Percentiles rank a stretch among this genome's conserved stretches.
phyloP scores from a whole-genome alignment of 176 grass and related monocot species.

The Aegilops sharonensis region DNA sequence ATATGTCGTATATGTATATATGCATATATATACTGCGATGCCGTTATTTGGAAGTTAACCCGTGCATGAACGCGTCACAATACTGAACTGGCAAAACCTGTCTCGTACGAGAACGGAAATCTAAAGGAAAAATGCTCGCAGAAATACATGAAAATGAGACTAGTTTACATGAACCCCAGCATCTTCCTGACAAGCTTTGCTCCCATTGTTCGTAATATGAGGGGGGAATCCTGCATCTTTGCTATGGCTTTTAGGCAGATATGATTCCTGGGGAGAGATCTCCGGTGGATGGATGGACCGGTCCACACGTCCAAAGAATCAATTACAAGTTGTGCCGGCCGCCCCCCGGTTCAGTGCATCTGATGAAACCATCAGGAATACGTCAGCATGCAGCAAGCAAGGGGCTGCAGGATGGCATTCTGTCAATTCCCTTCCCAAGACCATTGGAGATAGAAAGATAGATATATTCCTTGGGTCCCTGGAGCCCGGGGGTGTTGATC shows the following conservation, averaged over 20 bases:
- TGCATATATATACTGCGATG: neutral
- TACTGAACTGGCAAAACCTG: neutral
- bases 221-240: conserved; percentile 46
- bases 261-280: conserved; percentile 47
- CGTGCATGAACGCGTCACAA: neutral
- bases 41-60: neutral
- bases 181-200: conserved; percentile 34
- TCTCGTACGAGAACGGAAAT: neutral
- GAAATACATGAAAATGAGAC: conserved; percentile 21
- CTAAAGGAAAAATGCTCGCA: conserved; percentile 7
- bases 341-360: conserved; percentile 10
- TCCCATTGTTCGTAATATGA: conserved; percentile 42
- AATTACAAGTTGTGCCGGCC: conserved; percentile 29
- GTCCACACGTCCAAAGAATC: conserved; percentile 11
- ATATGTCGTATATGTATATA: neutral
- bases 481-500: neutral
- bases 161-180: conserved; percentile 1
- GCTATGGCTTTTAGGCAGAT: conserved; percentile 23
- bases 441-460: conserved; percentile 44
- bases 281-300: neutral
- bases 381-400: conserved; percentile 21
- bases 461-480: conserved; percentile 46
- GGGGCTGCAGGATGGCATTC: conserved; percentile 21
- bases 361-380: conserved; percentile 13
- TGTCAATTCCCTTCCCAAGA: conserved; percentile 46